Percentiles rank a stretch among this genome's conserved stretches.
Conservation (phyloP, 345 rosid genomes). For the Lumnitzera racemosa region DNA sequence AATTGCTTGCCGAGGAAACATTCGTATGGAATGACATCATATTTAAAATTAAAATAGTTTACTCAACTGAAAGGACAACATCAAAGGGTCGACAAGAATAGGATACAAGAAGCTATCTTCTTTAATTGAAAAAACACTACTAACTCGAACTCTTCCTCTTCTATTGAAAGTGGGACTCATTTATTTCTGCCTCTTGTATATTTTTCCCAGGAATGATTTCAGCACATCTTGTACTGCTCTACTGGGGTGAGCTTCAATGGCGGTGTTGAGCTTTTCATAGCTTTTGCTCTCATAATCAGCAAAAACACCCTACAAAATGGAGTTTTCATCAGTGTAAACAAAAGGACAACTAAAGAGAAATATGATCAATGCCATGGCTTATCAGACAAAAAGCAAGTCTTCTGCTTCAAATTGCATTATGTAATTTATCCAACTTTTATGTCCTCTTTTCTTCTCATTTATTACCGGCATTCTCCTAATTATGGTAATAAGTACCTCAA, state of each 20-base stretch:
- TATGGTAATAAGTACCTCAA: neutral
- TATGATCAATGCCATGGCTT: neutral
- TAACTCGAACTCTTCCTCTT: neutral
- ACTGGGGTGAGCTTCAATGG: constrained; percentile 67
- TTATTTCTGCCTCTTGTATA: constrained; percentile 81
- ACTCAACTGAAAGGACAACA: too few species aligned
- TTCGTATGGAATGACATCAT: too few species aligned
- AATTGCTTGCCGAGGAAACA: too few species aligned
- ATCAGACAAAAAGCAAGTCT: neutral
- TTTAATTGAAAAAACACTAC: constrained; percentile 2
- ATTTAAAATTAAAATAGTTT: too few species aligned
- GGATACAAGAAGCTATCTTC: constrained; percentile 1
- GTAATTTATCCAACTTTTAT: too few species aligned
- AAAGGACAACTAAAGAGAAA: neutral
- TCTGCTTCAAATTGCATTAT: too few species aligned
- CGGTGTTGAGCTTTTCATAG: constrained; percentile 45
- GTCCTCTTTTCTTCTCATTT: neutral
- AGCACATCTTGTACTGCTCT: constrained; percentile 71
- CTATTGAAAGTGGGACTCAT: neutral
- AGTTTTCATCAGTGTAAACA: neutral
- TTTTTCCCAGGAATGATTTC: constrained; percentile 78
- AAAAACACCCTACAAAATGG: constrained; percentile 40
- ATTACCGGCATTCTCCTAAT: neutral
- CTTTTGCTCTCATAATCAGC: constrained; percentile 70
- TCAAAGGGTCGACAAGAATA: neutral